Evolutionary conservation across 352 stramenopile genomes (phyloP).

Genomic region (Peronospora tabacina): DNA sequence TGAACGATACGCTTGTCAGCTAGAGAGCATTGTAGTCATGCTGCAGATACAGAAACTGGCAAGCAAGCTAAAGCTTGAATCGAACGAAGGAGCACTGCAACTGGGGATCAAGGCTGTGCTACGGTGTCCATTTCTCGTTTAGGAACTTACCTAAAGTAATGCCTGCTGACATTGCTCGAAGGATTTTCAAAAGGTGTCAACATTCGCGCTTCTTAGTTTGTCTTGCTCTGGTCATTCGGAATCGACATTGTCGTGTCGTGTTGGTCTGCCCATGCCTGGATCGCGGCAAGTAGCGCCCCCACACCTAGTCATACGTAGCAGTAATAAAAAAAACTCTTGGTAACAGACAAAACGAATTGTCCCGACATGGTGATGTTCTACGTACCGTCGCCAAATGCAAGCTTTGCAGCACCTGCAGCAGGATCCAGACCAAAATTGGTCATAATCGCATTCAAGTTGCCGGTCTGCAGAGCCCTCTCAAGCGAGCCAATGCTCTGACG

Average conservation of each 20-base stretch:
- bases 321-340: conserved; percentile 1
- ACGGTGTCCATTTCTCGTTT: background rate
- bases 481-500: conserved; percentile 85
- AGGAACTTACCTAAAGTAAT: background rate
- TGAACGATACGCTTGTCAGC: too few relatives aligned
- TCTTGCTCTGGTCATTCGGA: conserved; percentile 11
- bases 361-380: background rate
- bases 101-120: background rate
- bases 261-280: conserved; percentile 70
- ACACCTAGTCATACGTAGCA: conserved; percentile 33
- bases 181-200: conserved; percentile 2
- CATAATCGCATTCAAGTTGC: conserved; percentile 88
- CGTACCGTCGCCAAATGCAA: conserved; percentile 78
- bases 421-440: conserved; percentile 86
- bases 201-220: conserved; percentile 9
- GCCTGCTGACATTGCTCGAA: background rate
- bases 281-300: conserved; percentile 66
- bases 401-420: conserved; percentile 61
- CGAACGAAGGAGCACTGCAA: background rate
- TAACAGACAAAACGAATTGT: background rate
- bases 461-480: conserved; percentile 72
- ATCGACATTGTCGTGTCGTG: conserved; percentile 38
- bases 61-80: background rate
- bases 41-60: background rate
- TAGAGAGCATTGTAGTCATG: background rate